Base-by-base conservation (phyloP, 2,329 filamentous ascomycete genomes). In the Aspergillus alliaceus region DNA sequence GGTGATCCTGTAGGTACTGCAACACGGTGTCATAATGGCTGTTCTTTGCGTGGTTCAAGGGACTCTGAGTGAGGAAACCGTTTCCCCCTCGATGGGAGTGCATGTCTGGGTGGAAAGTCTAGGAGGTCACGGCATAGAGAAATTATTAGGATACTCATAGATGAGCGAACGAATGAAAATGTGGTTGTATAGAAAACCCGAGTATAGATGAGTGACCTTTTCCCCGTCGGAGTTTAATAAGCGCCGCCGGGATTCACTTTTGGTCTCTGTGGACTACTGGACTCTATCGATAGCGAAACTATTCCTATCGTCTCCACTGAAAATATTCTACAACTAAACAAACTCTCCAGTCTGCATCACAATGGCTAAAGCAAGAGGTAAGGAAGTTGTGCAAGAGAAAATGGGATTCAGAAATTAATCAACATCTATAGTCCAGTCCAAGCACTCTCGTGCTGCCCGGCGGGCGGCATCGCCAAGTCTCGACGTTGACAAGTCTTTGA, bases 371-470 rank as follows among this genome's bases (percentile, higher is more conserved):
- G 75, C 69, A 48, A 75, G 64, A 57, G 55, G 71, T 68, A 61
- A 67, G 67, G 68, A 18, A 12, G 11, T 46, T 8, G 2, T 51
- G n/a, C 11, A 27, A 4, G 9, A 20, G 31, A 14, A 47, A 29
- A 20, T 20, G 35, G 24, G 40, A 42, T 52, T 53, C n/a, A n/a
- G n/a, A 63, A 54, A 56, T 37, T 44, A 47, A 14, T 42, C 44
- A 25, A 24, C 46, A 20, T 51, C 62, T 61, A 59, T 48, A 86
- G 83, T 77, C 57, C 75, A 79, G 49, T 82, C 82, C 2, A 62
- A 78, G 15, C 82, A 83, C 66, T 86, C 85, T 50, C 83, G 85
- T 56, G 84, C 84, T 54, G 83, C 83, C 35, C 80, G 84, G 61
- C 79, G 85, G 64, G 84, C 79, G 59, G 77, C 75, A 53, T 84